Percentiles rank a stretch among this genome's conserved stretches.
These are phyloP conservation scores for Thelonectria olida DNA, from an alignment of 2,329 filamentous ascomycete species.

Conservation along the genomic window DNA sequence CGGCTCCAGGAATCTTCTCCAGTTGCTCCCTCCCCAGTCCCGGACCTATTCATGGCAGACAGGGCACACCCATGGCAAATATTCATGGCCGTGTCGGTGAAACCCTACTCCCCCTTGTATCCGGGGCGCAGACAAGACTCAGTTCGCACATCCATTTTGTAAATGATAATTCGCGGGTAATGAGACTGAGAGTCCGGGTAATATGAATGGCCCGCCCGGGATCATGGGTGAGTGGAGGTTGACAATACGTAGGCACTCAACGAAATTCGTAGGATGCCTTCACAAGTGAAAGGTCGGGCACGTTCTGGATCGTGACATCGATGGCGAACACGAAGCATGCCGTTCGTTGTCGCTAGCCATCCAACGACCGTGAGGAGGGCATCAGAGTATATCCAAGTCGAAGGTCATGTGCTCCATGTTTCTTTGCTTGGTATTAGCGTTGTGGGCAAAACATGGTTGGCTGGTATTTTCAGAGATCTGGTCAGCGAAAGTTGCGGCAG, in stretches of 20 bases:
- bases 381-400: background rate
- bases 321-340: constrained; percentile 6
- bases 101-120: constrained; percentile 24
- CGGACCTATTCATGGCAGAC: constrained; percentile 26
- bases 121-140: constrained; percentile 39
- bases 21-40: constrained; percentile 23
- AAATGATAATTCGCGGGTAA: constrained; percentile 24
- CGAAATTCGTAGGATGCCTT: constrained; percentile 27
- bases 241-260: constrained; percentile 33
- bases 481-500: constrained; percentile 15
- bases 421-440: constrained; percentile 10
- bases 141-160: constrained; percentile 32
- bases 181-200: constrained; percentile 32
- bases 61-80: constrained; percentile 35
- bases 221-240: constrained; percentile 30
- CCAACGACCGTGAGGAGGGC: too few relatives aligned
- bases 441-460: constrained; percentile 20
- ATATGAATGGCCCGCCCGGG: constrained; percentile 30
- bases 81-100: constrained; percentile 29
- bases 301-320: constrained; percentile 3
- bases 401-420: constrained; percentile 1
- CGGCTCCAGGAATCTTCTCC: constrained; percentile 40
- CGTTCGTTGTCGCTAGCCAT: background rate
- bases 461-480: constrained; percentile 17
- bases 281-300: background rate